These are phyloP conservation scores for Aspergillus viridinutans DNA, from an alignment of 2,329 filamentous ascomycete species.

Conservation along the genomic window DNA sequence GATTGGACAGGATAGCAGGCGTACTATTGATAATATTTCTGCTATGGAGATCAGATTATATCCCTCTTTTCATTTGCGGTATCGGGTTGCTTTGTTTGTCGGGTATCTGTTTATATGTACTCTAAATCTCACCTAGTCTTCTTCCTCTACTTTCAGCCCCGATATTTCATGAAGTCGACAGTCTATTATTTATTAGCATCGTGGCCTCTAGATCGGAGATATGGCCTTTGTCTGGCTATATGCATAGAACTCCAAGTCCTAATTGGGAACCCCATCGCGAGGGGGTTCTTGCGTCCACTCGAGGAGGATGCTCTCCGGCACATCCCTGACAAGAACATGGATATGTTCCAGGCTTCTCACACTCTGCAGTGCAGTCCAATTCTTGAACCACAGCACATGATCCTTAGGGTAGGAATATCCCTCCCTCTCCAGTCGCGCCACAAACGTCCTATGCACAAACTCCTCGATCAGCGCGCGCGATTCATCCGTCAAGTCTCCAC, in stretches of 20 bases:
- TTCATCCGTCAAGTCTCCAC: slow-evolving; percentile 50
- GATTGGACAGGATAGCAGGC: slow-evolving; percentile 12
- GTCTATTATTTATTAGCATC: neutral
- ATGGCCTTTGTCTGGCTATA: neutral
- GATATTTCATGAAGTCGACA: neutral
- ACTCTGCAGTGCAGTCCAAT: slow-evolving; percentile 58
- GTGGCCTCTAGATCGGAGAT: neutral
- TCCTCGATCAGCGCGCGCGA: slow-evolving; percentile 45
- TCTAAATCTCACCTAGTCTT: neutral
- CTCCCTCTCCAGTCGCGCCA: slow-evolving; percentile 38
- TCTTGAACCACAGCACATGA: slow-evolving; percentile 62
- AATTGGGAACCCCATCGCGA: neutral
- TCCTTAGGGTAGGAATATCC: slow-evolving; percentile 31
- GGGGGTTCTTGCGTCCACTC: slow-evolving; percentile 42
- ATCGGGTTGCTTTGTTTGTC: slow-evolving; percentile 1
- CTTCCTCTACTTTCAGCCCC: neutral
- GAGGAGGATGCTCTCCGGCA: slow-evolving; percentile 40
- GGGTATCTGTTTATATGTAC: slow-evolving; percentile 3
- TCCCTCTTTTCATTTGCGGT: neutral
- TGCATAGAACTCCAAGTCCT: neutral
- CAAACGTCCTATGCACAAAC: slow-evolving; percentile 50
- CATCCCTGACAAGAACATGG: slow-evolving; percentile 51
- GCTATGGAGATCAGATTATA: slow-evolving; percentile 2
- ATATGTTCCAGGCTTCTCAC: slow-evolving; percentile 57
- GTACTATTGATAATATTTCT: slow-evolving; percentile 7